Base-by-base conservation (phyloP, 2,329 filamentous ascomycete species). In the Neoascochyta sp. region DNA sequence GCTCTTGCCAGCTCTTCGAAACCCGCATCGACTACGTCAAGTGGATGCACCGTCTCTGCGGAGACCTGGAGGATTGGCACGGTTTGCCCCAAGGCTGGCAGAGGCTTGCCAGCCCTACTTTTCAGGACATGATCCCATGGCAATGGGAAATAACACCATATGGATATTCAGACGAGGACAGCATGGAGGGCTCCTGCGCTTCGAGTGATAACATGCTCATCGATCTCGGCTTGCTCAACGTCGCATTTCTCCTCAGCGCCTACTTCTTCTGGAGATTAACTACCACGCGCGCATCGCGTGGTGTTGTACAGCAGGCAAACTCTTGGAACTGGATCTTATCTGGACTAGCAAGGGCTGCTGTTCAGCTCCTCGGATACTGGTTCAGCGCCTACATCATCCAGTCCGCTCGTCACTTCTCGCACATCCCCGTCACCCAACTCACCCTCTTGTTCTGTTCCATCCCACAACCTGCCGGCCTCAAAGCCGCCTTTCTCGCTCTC, bases 41-140 rank as follows among this genome's bases (percentile, higher is more conserved):
- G 1, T 62, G 58, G 58, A 50, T 61, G 9, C 48, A 57, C 23
- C 34, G 34, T 34, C 30, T 56, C 22, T 62, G 58, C 40, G 49
- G 52, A 23, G 31, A 41, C 20, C 41, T 54, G 27, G 36, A 42
- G 17, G 47, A 40, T 16, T 62, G 56, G 55, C 40, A 54, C 16
- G 56, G 55, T 24, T 32, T 60, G 13, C 57, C 57, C 27, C 26
- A 56, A 26, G 18, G 52, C 34, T 60, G 52, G 56, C 47, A 31
- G 24, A 33, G 43, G 16, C 25, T 62, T 26, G 39, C 49, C 22
- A 36, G 24, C 19, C 47, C 42, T 27, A 52, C 37, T 12, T 7
- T 34, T 9, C 23, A 36, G 22, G 58, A 62, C 6, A 45, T 58
- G 45, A 53, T 60, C 28, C 57, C 58, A 35, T 60, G 57, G 55